Conservation (phyloP, 805 yeast species). For the Starmera dryadoides region DNA sequence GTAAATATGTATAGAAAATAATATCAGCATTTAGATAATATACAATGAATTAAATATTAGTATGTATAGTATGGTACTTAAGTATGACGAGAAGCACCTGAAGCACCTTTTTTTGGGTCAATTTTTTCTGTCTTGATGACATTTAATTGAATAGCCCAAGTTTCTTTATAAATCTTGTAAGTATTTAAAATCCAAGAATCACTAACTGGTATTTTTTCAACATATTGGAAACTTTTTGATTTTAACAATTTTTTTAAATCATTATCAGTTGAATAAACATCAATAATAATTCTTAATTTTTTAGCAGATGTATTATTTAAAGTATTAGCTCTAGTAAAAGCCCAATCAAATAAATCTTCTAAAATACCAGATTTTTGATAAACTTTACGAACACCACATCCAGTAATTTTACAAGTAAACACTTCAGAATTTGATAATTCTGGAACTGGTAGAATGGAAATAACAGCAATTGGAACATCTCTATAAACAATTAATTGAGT, state of each 20-base stretch:
- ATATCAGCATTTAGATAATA: no score
- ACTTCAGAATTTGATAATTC: constrained; percentile 32
- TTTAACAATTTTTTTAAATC: constrained; percentile 29
- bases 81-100: constrained; percentile 7
- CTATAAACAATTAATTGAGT: constrained; percentile 56
- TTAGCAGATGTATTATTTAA: constrained; percentile 27
- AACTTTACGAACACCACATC: constrained; percentile 60
- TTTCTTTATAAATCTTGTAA: constrained; percentile 13
- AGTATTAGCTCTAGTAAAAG: constrained; percentile 37
- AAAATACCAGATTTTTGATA: constrained; percentile 59
- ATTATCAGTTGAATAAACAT: constrained; percentile 46
- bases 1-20: no score
- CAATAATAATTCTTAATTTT: constrained; percentile 33
- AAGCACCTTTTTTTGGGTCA: constrained; percentile 12
- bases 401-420: constrained; percentile 46
- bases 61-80: no score
- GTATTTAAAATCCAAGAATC: constrained; percentile 8
- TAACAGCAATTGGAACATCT: constrained; percentile 63
- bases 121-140: constrained; percentile 12
- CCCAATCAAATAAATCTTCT: constrained; percentile 57
- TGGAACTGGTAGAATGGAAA: constrained; percentile 37
- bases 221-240: constrained; percentile 35
- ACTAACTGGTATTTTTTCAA: constrained; percentile 15
- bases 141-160: constrained; percentile 18
- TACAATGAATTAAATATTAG: no score